phyloP scores from a whole-genome alignment of 306 rosid genomes.

The Cucurbita argyrosperma region DNA sequence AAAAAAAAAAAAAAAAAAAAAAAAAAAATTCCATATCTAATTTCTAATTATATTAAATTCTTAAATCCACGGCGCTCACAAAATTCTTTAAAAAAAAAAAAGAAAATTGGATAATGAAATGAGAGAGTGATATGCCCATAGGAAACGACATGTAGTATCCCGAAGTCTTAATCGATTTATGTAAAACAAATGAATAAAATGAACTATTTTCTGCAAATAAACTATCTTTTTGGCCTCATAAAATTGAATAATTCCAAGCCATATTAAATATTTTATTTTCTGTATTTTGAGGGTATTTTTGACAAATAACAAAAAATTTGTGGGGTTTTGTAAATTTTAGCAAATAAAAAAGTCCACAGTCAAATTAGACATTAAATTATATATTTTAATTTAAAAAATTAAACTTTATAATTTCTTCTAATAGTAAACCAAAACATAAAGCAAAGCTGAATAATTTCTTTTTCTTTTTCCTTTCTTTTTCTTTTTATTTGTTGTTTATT shows the following conservation, averaged over 20 bases:
- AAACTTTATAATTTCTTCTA: not conserved
- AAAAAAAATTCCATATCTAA: no score
- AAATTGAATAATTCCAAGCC: not conserved
- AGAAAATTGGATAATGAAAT: not conserved
- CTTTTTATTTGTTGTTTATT: conserved; percentile 34
- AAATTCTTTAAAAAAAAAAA: not conserved
- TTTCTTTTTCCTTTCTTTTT: conserved; percentile 2
- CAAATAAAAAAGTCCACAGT: conserved; percentile 2
- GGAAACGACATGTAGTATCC: not conserved
- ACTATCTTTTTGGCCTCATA: not conserved
- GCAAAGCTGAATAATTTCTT: conserved; percentile 1
- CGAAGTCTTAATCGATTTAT: not conserved
- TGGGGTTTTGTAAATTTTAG: not conserved
- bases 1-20: no score
- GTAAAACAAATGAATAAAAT: not conserved
- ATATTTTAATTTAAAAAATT: not conserved
- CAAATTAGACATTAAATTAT: not conserved
- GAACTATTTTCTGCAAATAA: not conserved
- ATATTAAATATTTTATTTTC: not conserved
- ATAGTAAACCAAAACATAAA: not conserved
- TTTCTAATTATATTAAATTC: not conserved
- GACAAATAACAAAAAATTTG: not conserved
- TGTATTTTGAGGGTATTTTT: not conserved
- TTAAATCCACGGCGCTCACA: not conserved
- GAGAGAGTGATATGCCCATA: not conserved